Percentiles rank a stretch among this genome's conserved stretches.
Evolutionary conservation across 1,284 basidiomycete species (phyloP).

Genomic region (Chiua sp.): DNA sequence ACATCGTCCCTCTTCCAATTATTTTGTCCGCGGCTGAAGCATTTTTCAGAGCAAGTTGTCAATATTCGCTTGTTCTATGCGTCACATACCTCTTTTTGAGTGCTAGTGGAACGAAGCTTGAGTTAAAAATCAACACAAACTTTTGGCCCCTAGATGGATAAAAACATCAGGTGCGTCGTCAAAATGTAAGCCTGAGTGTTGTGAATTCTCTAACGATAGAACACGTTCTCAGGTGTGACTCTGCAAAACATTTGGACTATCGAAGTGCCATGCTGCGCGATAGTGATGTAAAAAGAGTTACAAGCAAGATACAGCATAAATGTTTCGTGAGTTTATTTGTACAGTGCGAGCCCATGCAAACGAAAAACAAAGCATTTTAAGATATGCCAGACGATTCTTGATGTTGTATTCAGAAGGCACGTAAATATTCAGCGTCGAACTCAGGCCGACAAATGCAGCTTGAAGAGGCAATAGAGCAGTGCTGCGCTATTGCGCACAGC

Average conservation of each 20-base stretch:
- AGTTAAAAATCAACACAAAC: too few species aligned
- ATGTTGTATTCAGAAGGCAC: background rate
- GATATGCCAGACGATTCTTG: background rate
- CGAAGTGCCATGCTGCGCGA: slow-evolving; percentile 10
- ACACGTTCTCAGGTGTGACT: slow-evolving; percentile 35
- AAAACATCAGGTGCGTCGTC: slow-evolving; percentile 24
- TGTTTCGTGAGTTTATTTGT: background rate
- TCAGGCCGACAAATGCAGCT: slow-evolving; percentile 28
- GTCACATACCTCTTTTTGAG: too few species aligned
- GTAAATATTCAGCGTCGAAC: too few species aligned
- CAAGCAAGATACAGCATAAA: background rate
- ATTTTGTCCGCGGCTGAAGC: too few species aligned
- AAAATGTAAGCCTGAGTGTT: too few species aligned
- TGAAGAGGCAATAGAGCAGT: slow-evolving; percentile 54
- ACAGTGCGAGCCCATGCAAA: background rate
- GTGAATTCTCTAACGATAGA: too few species aligned
- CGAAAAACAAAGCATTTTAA: background rate
- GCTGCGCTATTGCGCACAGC: slow-evolving; percentile 51
- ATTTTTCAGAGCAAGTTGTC: too few species aligned
- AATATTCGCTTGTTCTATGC: too few species aligned
- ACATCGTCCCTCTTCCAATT: too few species aligned
- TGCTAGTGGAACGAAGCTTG: too few species aligned
- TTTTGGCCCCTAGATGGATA: too few species aligned
- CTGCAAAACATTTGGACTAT: slow-evolving; percentile 30
- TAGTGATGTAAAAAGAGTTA: too few species aligned